Conservation (phyloP, 495 filamentous ascomycete genomes). For the Xylaria grammica region DNA sequence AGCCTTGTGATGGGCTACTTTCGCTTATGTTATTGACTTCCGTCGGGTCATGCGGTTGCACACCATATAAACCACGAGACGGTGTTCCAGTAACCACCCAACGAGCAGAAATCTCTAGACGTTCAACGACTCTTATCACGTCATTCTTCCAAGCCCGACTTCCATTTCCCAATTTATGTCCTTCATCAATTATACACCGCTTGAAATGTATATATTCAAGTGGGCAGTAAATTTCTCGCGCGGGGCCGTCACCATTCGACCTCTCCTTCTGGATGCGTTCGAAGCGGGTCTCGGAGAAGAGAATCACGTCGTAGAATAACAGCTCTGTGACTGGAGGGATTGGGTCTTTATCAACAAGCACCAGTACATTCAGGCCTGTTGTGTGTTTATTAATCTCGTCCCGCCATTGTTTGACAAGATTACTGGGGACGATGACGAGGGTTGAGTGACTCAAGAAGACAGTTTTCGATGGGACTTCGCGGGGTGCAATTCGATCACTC, state of each 20-base stretch:
- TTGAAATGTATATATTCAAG: conserved; percentile 79
- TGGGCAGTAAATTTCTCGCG: conserved; percentile 40
- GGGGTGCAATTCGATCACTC: conserved; percentile 40
- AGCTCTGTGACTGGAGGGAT: conserved; percentile 67
- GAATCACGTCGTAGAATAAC: conserved; percentile 73
- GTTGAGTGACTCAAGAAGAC: conserved; percentile 71
- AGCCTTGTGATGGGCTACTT: conserved; percentile 3
- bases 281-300: conserved; percentile 78
- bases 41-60: conserved; percentile 36
- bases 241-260: conserved; percentile 21
- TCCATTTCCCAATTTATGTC: conserved; percentile 73
- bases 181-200: conserved; percentile 89
- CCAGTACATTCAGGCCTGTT: conserved; percentile 64
- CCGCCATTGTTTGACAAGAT: conserved; percentile 73
- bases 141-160: conserved; percentile 63
- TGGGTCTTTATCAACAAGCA: conserved; percentile 54
- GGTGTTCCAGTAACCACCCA: conserved; percentile 96
- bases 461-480: conserved; percentile 44
- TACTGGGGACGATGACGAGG: conserved; percentile 70
- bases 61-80: conserved; percentile 77
- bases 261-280: conserved; percentile 59
- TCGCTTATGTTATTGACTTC: conserved; percentile 15
- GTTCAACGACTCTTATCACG: conserved; percentile 68
- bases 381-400: conserved; percentile 74
- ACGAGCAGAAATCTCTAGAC: conserved; percentile 71